Evolutionary conservation across 2,329 filamentous ascomycete genomes (phyloP).

Genomic region (Hypomyces perniciosus): DNA sequence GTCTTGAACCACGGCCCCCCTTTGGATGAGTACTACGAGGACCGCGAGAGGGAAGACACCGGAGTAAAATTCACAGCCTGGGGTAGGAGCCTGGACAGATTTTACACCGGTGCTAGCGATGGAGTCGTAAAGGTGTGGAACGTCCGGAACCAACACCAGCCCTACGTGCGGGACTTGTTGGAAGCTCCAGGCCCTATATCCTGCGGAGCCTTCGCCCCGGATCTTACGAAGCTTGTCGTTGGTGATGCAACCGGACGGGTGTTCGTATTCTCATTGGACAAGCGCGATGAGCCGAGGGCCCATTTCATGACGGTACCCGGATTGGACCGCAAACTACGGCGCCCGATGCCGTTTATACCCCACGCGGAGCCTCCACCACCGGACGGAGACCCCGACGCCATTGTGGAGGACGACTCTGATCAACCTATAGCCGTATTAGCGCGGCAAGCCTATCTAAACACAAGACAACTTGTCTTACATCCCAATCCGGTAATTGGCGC

Average conservation of each 20-base stretch:
- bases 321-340: constrained; percentile 31
- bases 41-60: constrained; percentile 50
- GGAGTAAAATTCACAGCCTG: constrained; percentile 60
- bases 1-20: constrained; percentile 46
- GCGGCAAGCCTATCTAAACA: constrained; percentile 29
- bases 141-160: constrained; percentile 38
- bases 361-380: constrained; percentile 46
- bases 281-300: constrained; percentile 32
- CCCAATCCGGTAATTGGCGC: constrained; percentile 46
- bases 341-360: constrained; percentile 42
- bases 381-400: constrained; percentile 17
- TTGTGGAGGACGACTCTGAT: constrained; percentile 6
- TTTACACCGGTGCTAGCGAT: constrained; percentile 60
- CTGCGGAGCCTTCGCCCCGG: constrained; percentile 52
- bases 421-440: constrained; percentile 20
- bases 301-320: constrained; percentile 33
- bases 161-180: constrained; percentile 47
- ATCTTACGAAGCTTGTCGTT: constrained; percentile 48
- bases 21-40: constrained; percentile 34
- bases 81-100: constrained; percentile 49
- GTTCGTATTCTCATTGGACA: constrained; percentile 47
- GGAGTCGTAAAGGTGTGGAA: constrained; percentile 60
- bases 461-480: constrained; percentile 36
- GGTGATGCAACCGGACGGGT: constrained; percentile 58
- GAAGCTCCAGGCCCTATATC: constrained; percentile 51